Evolutionary conservation across 2,329 filamentous ascomycete species (phyloP).

Genomic region (Fusarium temperatum): DNA sequence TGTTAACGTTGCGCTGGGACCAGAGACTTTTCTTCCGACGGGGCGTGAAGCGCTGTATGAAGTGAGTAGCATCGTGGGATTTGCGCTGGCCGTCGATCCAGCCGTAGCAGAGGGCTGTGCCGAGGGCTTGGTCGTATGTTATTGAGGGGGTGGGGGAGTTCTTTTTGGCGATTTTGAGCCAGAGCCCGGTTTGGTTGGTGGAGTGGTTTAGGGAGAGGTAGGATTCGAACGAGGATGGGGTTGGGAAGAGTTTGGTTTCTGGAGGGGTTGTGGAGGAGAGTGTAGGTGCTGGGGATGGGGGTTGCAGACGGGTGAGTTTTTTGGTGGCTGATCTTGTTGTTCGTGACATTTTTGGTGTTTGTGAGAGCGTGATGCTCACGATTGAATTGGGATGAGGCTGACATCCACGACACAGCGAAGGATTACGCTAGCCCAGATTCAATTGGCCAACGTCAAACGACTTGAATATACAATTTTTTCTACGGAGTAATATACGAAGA

Average conservation of each 20-base stretch:
- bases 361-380: neutral
- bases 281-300: fast-evolving
- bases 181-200: conserved; percentile 48
- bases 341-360: conserved; percentile 18
- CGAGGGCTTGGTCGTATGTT: conserved; percentile 61
- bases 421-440: neutral
- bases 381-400: neutral
- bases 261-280: neutral
- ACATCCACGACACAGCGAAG: fast-evolving
- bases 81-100: conserved; percentile 69
- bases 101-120: conserved; percentile 66
- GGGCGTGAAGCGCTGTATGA: conserved; percentile 67
- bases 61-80: conserved; percentile 55
- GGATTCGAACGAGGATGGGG: conserved; percentile 20
- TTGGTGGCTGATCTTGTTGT: conserved; percentile 30
- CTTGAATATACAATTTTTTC: fast-evolving
- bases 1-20: conserved; percentile 67
- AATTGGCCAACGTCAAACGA: neutral
- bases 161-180: conserved; percentile 62
- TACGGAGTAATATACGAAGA: too few species aligned
- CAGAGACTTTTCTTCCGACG: conserved; percentile 64
- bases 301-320: neutral
- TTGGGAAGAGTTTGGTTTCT: conserved; percentile 25
- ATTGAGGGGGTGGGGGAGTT: conserved; percentile 53
- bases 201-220: conserved; percentile 29